Evolutionary conservation across 352 stramenopile genomes (phyloP).

Genomic region (Phytopythium litorale): DNA sequence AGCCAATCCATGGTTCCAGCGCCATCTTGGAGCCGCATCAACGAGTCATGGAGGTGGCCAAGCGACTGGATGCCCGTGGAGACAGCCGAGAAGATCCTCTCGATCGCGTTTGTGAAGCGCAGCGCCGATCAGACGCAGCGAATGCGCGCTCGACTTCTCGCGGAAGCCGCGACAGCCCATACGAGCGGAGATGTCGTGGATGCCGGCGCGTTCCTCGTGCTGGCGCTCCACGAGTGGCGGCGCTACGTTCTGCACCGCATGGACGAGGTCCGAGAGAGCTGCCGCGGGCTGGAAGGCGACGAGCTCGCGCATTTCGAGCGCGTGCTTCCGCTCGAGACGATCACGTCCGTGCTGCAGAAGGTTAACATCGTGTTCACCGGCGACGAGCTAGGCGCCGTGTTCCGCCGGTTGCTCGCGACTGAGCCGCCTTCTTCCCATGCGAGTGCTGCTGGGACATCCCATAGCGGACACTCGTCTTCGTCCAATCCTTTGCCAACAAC

Average conservation of each 20-base stretch:
- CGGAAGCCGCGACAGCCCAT: conserved; percentile 16
- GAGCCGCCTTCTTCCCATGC: conserved; percentile 17
- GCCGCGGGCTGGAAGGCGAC: conserved; percentile 42
- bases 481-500: not conserved
- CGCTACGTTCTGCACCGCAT: conserved; percentile 65
- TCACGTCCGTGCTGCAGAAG: conserved; percentile 54
- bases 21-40: not conserved
- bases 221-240: conserved; percentile 65
- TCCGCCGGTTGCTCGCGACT: conserved; percentile 55
- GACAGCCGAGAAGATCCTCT: conserved; percentile 38
- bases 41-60: not conserved
- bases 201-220: conserved; percentile 48
- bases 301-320: conserved; percentile 51
- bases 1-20: not conserved
- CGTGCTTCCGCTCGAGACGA: conserved; percentile 45
- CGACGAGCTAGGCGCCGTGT: conserved; percentile 61
- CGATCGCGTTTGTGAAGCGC: conserved; percentile 46
- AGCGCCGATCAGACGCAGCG: conserved; percentile 43
- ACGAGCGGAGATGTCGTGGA: conserved; percentile 17
- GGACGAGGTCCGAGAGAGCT: conserved; percentile 61
- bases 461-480: not conserved
- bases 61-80: conserved; percentile 33
- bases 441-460: not conserved
- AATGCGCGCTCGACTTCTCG: conserved; percentile 23
- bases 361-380: conserved; percentile 33